Percentiles rank a stretch among this genome's conserved stretches.
These are phyloP conservation scores for Phytomonas francai DNA, from an alignment of 208 protist species.

Conservation along the genomic window DNA sequence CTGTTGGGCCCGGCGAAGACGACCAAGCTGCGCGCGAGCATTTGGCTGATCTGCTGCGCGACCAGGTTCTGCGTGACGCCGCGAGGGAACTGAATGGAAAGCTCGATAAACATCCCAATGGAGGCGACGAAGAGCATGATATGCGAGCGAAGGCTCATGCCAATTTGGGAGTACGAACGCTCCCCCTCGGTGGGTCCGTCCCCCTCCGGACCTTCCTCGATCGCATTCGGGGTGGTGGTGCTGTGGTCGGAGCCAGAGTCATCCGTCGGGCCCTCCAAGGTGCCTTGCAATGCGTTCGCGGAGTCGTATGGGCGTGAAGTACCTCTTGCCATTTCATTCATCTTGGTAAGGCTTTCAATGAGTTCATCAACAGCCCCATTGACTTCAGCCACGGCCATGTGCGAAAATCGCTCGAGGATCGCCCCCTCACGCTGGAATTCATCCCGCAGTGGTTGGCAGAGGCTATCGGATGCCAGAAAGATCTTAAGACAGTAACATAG, in stretches of 20 bases:
- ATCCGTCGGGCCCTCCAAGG: neutral
- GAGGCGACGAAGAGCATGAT: slow-evolving; percentile 72
- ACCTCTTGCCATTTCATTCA: slow-evolving; percentile 64
- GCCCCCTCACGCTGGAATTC: slow-evolving; percentile 64
- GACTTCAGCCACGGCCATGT: slow-evolving; percentile 85
- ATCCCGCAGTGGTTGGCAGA: slow-evolving; percentile 65
- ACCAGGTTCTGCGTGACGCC: slow-evolving; percentile 87
- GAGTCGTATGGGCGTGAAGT: slow-evolving; percentile 61
- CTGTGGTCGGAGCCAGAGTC: slow-evolving; percentile 7
- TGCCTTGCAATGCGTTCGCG: neutral
- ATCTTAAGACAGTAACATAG: slow-evolving; percentile 69
- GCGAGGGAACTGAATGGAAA: slow-evolving; percentile 59
- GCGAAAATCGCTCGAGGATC: slow-evolving; percentile 81
- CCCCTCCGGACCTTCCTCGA: slow-evolving; percentile 29
- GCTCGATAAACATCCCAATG: slow-evolving; percentile 84
- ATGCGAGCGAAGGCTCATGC: slow-evolving; percentile 45
- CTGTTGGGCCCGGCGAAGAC: slow-evolving; percentile 75
- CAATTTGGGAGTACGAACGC: slow-evolving; percentile 74
- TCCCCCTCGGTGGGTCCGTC: slow-evolving; percentile 32
- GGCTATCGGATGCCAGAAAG: slow-evolving; percentile 53
- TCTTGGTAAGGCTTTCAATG: slow-evolving; percentile 70
- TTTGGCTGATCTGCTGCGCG: slow-evolving; percentile 78
- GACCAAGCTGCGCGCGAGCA: slow-evolving; percentile 76
- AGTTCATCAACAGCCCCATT: slow-evolving; percentile 81
- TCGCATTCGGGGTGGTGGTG: slow-evolving; percentile 12